Base-by-base conservation (phyloP, 1,284 basidiomycete species). In the Sanghuangporus baumii region DNA sequence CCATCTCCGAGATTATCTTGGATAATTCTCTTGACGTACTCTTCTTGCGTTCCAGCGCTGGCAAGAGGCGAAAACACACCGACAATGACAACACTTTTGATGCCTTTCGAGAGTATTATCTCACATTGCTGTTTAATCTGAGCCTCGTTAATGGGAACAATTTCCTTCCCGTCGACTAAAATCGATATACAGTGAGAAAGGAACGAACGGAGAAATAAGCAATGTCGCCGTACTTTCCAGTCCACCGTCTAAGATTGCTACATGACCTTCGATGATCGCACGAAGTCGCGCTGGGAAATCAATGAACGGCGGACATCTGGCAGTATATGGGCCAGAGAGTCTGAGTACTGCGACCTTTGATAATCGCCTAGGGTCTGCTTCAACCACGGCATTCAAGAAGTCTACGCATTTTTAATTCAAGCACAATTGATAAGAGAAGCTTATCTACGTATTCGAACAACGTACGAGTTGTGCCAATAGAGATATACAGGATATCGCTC, bases 331-430 rank as follows among this genome's bases (percentile, higher is more conserved):
- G 65, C 79, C 67, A 72, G 79, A 81, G n/a, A 84, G 73, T 58
- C 83, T 79, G 40, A 84, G 73, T 57, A 84, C 79, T 0, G 82
- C 82, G 0, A 84, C 81, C 51, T 78, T 80, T 26, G 79, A 75
- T 3, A 84, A 74, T 3, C 78, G 74, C 6, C 75, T 69, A 20
- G 71, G 71, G 65, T 84, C 79, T 41, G 76, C 73, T 69, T 84
- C 82, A 50, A 84, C 71, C 1, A 84, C 77, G 0, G 83, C 82
- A 64, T 84, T 84, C 61, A 83, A 76, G 71, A 84, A 84, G 51
- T 67, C 65, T 66, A 46, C 20, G 48, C 23, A 46, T 23, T 23
- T 31, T 61, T 20, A 11, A 55, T 8, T 48, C 26, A 38, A 14
- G 14, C 9, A 20, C 37, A 16, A 31, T 23, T 40, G 58, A 56